These are phyloP conservation scores for Cryptosporidium felis DNA, from an alignment of 169 alveolate genomes.

Conservation along the genomic window DNA sequence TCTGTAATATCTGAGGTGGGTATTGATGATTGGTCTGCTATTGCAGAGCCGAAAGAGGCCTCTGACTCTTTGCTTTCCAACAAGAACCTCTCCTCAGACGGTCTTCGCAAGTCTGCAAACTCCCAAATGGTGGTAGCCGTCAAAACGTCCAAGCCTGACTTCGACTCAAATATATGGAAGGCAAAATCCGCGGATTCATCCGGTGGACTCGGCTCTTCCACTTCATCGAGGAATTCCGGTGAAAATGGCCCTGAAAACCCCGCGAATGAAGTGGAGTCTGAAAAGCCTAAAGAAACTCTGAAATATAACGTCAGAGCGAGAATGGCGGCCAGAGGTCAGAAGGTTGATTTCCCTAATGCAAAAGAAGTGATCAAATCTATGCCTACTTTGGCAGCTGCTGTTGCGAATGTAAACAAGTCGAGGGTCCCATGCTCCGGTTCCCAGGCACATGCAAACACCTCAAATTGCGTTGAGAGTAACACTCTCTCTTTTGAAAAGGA, in stretches of 20 bases:
- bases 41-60: conserved; percentile 27
- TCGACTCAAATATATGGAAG: conserved; percentile 69
- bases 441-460: too few relatives aligned
- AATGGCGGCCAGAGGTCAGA: conserved; percentile 70
- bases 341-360: conserved; percentile 46
- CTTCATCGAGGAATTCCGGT: not conserved
- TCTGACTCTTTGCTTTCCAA: conserved; percentile 1
- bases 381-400: conserved; percentile 71
- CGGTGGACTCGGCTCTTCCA: not conserved
- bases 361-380: conserved; percentile 41
- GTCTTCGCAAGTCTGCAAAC: conserved; percentile 16
- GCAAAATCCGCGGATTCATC: conserved; percentile 44
- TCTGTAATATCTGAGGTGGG: conserved; percentile 26
- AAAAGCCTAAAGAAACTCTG: conserved; percentile 42
- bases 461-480: too few relatives aligned
- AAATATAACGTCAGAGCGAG: conserved; percentile 67
- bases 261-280: not conserved
- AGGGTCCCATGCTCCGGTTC: not conserved
- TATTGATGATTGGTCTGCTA: conserved; percentile 63
- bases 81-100: not conserved
- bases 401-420: conserved; percentile 20
- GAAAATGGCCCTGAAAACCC: not conserved
- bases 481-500: too few relatives aligned
- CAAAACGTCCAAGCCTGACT: conserved; percentile 66
- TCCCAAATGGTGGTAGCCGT: conserved; percentile 61